Conservation (phyloP, 371 early-diverging fungal genomes). For the Cokeromyces recurvatus region DNA sequence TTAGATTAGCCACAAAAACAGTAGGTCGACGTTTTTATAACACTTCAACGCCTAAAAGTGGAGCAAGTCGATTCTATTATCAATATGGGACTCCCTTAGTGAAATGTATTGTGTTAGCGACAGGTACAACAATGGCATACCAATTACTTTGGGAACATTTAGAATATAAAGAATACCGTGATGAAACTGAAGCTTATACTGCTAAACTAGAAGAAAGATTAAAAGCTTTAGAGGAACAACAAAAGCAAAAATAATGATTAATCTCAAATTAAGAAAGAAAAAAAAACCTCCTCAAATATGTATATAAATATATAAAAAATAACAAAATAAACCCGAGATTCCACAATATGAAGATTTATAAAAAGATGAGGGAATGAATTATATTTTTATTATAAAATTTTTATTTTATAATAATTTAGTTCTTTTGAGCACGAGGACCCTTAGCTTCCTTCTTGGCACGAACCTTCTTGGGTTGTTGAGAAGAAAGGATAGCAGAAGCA, state of each 20-base stretch:
- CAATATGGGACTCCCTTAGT: conserved; percentile 48
- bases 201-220: conserved; percentile 30
- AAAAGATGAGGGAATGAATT: no score
- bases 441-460: conserved; percentile 44
- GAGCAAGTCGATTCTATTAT: conserved; percentile 29
- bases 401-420: conserved; percentile 11
- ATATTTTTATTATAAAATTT: background rate
- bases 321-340: conserved; percentile 3
- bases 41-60: background rate
- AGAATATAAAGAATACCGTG: conserved; percentile 45
- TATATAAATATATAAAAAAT: background rate
- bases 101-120: conserved; percentile 40
- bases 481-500: conserved; percentile 65
- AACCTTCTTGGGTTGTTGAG: conserved; percentile 64
- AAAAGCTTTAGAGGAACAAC: conserved; percentile 35
- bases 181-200: conserved; percentile 30
- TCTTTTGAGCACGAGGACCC: conserved; percentile 35
- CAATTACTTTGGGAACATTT: conserved; percentile 43
- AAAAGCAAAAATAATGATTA: background rate
- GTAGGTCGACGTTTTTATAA: background rate
- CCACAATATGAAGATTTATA: no score
- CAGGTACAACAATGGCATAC: conserved; percentile 38
- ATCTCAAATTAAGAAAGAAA: no score
- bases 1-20: background rate
- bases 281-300: background rate